Evolutionary conservation across 177 flowering plant genomes (phyloP), one percentile per base, ranked within the genome.

Genomic region (Vitis hybrid): DNA sequence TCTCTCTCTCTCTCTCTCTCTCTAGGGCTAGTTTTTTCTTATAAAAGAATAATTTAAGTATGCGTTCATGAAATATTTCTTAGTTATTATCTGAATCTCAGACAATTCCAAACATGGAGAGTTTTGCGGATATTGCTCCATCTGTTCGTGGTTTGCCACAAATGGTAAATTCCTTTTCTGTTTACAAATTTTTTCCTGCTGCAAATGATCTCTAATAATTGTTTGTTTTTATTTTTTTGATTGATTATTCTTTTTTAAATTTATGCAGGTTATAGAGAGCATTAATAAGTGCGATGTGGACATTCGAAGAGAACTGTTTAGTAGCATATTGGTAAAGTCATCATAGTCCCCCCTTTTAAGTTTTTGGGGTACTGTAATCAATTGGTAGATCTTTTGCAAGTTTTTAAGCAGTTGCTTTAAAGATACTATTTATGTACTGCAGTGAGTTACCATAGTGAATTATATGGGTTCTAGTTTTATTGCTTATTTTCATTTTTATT

Each of bases 81-180:
- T 57, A 52, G 58, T 70, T 74, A 66, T 62, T 14, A 32, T 45
- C 21, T 66, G 49, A 64, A 65, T 74, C 34, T 63, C 79, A 94
- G 99, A 91, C 91, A 70, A 94, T 94, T 77, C 98, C 98, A 67
- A 96, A 97, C 19, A 88, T 94, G 96, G 98, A 91, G 72, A 81
- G 77, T 76, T 83, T 68, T 73, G 74, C 84, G 34, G 97, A 86
- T 50, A 72, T 82, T 63, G 79, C 85, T 77, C 73, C 85, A 68
- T 75, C 88, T 17, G 72, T 75, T 68, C 94, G 91, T 64, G 98
- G 98, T 52, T 83, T 94, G 81, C 97, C 99, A 14, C 99, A 93
- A 75, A 90, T 94, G 98, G 99, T 94, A 77, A 73, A 52, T 45
- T 72, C 15, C 19, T 67, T 56, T 66, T 40, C 60, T 68, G 8